These are phyloP conservation scores for Neurospora cerealis DNA, from an alignment of 495 filamentous ascomycete genomes.

Conservation along the genomic window DNA sequence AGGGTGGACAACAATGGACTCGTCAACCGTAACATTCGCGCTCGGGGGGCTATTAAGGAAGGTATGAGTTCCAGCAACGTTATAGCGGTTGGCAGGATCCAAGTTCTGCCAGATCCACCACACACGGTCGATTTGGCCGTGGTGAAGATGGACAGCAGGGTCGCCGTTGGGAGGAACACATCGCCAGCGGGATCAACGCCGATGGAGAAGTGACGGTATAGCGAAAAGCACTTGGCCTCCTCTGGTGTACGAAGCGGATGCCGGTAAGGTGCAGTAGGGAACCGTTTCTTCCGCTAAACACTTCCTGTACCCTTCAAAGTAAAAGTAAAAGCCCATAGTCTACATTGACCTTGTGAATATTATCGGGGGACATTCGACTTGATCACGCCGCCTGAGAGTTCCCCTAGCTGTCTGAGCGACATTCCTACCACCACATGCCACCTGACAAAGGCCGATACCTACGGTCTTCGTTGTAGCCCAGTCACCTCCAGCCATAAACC, in stretches of 20 bases:
- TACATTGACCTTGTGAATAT: background rate
- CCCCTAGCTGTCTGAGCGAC: too few species aligned
- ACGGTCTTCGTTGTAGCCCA: background rate
- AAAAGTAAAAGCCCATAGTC: background rate
- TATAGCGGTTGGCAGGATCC: conserved; percentile 26
- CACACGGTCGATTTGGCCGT: conserved; percentile 57
- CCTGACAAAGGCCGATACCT: background rate
- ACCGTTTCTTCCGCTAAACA: background rate
- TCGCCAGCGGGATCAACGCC: conserved; percentile 36
- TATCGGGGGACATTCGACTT: too few species aligned
- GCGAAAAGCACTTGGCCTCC: background rate
- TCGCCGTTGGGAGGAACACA: conserved; percentile 52
- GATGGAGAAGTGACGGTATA: background rate
- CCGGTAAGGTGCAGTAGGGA: background rate
- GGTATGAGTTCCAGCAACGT: conserved; percentile 33
- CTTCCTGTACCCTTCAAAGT: background rate
- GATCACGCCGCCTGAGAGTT: too few species aligned
- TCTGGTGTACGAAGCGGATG: background rate
- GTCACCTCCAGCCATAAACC: background rate
- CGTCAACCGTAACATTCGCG: conserved; percentile 14
- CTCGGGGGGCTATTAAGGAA: conserved; percentile 33
- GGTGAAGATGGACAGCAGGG: conserved; percentile 61
- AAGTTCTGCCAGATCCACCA: conserved; percentile 64
- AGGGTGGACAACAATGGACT: conserved; percentile 7
- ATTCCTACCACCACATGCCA: too few species aligned